Conservation (phyloP, 2,329 filamentous ascomycete genomes). For the Arthrinium phaeospermum region DNA sequence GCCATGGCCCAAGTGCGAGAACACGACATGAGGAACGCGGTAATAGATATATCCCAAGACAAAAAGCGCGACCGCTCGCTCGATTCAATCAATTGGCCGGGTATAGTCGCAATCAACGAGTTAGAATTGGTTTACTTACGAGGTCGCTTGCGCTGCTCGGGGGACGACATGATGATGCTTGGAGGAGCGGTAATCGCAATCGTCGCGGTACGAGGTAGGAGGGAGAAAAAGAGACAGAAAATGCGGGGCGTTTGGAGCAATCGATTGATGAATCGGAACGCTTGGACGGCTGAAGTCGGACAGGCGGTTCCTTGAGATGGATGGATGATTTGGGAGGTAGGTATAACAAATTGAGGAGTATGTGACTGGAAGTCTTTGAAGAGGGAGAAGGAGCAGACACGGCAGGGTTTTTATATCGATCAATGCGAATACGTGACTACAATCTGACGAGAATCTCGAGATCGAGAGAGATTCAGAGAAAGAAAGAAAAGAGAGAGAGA, state of each 20-base stretch:
- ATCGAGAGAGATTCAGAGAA: background rate
- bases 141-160: constrained; percentile 36
- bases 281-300: background rate
- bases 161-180: constrained; percentile 21
- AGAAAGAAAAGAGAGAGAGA: background rate
- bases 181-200: background rate
- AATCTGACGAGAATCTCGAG: background rate
- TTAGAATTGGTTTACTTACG: constrained; percentile 32
- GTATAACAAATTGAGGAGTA: background rate
- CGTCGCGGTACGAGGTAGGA: background rate
- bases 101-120: background rate
- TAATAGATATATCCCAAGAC: background rate
- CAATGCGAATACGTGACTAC: background rate
- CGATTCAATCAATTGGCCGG: background rate
- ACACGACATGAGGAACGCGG: background rate
- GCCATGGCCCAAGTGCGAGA: constrained; percentile 21
- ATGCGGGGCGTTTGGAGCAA: constrained; percentile 12
- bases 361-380: background rate
- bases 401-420: background rate
- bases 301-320: background rate
- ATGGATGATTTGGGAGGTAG: background rate
- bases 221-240: constrained; percentile 2
- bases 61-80: background rate
- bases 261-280: constrained; percentile 6
- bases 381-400: background rate